These are phyloP conservation scores for Moniliella sp. DNA, from an alignment of 1,284 basidiomycete species.

Conservation along the genomic window DNA sequence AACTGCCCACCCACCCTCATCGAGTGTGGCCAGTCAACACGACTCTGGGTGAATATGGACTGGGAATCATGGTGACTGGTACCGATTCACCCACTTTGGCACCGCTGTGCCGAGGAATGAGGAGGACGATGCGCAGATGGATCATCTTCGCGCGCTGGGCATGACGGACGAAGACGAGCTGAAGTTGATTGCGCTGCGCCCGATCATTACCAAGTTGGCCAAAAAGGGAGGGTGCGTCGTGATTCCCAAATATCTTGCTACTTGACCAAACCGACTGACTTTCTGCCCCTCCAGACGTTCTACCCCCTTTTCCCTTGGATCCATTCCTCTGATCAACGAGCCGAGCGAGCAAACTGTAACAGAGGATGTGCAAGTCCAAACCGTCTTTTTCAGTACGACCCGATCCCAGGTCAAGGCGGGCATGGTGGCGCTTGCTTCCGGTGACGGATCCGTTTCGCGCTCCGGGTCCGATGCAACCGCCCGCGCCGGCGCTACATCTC, in stretches of 20 bases:
- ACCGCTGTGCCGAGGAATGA: slow-evolving; percentile 5
- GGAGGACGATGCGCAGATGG: slow-evolving; percentile 54
- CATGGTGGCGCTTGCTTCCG: no score
- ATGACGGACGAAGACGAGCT: slow-evolving; percentile 57
- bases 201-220: slow-evolving; percentile 46
- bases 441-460: no score
- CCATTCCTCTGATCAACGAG: no score
- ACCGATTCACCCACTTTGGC: slow-evolving; percentile 3
- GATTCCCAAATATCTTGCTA: no score
- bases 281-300: no score
- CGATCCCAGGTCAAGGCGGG: slow-evolving; percentile 1
- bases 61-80: slow-evolving; percentile 11
- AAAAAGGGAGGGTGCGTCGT: slow-evolving; percentile 7
- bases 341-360: no score
- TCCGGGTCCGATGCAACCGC: no score
- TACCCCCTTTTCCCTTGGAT: no score
- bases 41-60: slow-evolving; percentile 11
- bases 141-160: slow-evolving; percentile 55
- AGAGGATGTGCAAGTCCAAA: slow-evolving; percentile 66
- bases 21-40: slow-evolving; percentile 1
- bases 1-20: slow-evolving; percentile 4
- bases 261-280: no score
- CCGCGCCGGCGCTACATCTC: no score
- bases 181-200: slow-evolving; percentile 61
- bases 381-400: slow-evolving; percentile 56